Percentiles rank a stretch among this genome's conserved stretches.
Evolutionary conservation across 2,329 filamentous ascomycete species (phyloP).

Genomic region (Monosporascus sp.): DNA sequence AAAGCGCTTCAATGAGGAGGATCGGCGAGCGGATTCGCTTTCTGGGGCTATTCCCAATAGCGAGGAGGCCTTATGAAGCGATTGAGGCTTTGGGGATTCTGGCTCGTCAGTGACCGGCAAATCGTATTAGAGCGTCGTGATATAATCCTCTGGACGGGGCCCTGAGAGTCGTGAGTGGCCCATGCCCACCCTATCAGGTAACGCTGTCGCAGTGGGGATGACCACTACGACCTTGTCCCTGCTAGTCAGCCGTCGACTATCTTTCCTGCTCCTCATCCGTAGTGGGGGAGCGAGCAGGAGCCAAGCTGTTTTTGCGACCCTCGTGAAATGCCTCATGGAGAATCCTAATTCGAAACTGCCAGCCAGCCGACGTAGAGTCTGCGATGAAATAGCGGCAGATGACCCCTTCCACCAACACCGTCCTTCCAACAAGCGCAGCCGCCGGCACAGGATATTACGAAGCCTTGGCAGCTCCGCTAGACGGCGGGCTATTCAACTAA

Average conservation of each 20-base stretch:
- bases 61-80: conserved; percentile 21
- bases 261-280: neutral
- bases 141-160: conserved; percentile 21
- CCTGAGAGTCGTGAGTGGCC: conserved; percentile 22
- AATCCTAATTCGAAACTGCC: neutral
- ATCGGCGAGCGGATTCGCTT: conserved; percentile 17
- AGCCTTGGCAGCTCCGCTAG: neutral
- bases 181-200: conserved; percentile 25
- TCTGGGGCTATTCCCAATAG: conserved; percentile 17
- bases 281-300: neutral
- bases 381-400: neutral
- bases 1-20: conserved; percentile 7
- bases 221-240: neutral
- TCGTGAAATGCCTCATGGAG: neutral
- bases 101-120: conserved; percentile 24
- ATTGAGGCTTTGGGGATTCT: conserved; percentile 19
- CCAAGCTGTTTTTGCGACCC: neutral
- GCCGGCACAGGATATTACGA: neutral
- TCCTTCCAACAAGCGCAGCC: neutral
- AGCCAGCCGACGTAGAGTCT: too few species aligned
- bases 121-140: conserved; percentile 22
- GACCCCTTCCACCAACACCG: neutral
- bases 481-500: neutral
- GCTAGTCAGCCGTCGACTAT: neutral
- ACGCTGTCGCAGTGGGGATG: neutral